phyloP scores from a whole-genome alignment of 1,139 yeast species.

The Blastobotrys arbuscula region DNA sequence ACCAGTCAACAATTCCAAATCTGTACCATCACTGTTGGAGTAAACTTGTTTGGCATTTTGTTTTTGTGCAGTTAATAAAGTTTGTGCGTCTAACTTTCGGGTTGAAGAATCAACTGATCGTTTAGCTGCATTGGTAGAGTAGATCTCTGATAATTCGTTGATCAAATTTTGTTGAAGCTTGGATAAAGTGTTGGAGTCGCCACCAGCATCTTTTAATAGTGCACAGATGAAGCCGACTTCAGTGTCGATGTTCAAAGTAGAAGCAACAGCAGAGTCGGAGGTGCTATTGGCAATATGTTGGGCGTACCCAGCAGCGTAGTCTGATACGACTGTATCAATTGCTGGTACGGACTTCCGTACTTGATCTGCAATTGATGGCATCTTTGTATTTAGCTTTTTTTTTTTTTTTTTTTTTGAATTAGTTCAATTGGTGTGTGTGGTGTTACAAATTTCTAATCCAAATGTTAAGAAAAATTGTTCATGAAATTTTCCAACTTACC shows the following conservation, averaged over 20 bases:
- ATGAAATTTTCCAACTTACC: too few relatives aligned
- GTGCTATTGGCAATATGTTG: constrained; percentile 70
- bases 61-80: constrained; percentile 33
- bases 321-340: constrained; percentile 84
- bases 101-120: constrained; percentile 68
- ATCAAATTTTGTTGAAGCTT: constrained; percentile 43
- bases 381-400: neutral
- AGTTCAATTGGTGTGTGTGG: too few relatives aligned
- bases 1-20: constrained; percentile 80
- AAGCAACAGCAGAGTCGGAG: constrained; percentile 75
- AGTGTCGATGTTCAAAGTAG: constrained; percentile 49
- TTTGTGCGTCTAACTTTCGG: constrained; percentile 49
- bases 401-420: neutral
- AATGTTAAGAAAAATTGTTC: too few relatives aligned
- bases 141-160: constrained; percentile 48
- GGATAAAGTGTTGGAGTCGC: constrained; percentile 48
- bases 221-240: constrained; percentile 64
- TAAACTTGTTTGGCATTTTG: constrained; percentile 25
- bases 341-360: constrained; percentile 88
- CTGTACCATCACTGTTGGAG: constrained; percentile 55
- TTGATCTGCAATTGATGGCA: constrained; percentile 29
- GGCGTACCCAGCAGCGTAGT: constrained; percentile 86
- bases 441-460: too few relatives aligned
- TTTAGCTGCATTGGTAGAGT: constrained; percentile 59
- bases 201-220: constrained; percentile 77